Evolutionary conservation across 2,329 filamentous ascomycete genomes (phyloP).

Genomic region (Cercospora berteroae): DNA sequence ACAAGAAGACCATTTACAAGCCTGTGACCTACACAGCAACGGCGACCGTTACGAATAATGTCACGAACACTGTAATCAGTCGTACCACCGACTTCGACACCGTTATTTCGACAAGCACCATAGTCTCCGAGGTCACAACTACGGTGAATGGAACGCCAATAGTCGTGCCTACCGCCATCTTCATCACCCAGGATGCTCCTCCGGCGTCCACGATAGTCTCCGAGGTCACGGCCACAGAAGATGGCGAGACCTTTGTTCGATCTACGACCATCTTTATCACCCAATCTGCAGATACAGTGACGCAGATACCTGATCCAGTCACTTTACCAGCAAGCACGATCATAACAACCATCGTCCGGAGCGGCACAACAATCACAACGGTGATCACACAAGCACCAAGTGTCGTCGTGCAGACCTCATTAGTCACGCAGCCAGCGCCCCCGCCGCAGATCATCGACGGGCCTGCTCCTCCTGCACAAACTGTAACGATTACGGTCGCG

Average conservation of each 20-base stretch:
- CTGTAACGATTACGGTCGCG: not conserved
- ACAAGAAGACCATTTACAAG: not conserved
- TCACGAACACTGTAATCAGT: not conserved
- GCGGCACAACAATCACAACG: not conserved
- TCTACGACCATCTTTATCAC: not conserved
- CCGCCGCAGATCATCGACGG: no score
- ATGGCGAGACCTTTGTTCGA: not conserved
- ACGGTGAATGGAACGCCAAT: not conserved
- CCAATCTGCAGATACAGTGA: not conserved
- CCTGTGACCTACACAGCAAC: not conserved
- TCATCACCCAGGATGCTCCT: not conserved
- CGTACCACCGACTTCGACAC: not conserved
- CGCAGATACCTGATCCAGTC: not conserved
- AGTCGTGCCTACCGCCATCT: not conserved
- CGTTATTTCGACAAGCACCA: not conserved
- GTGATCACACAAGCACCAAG: not conserved
- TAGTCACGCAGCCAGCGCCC: no score
- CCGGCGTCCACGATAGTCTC: not conserved
- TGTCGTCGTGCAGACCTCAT: not conserved
- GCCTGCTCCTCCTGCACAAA: not conserved
- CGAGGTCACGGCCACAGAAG: not conserved
- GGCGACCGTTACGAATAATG: not conserved
- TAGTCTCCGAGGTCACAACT: not conserved
- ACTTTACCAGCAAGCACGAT: not conserved
- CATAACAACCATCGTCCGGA: not conserved